phyloP scores from a whole-genome alignment of 768 basidiomycete genomes.

The Paxillus involutus region DNA sequence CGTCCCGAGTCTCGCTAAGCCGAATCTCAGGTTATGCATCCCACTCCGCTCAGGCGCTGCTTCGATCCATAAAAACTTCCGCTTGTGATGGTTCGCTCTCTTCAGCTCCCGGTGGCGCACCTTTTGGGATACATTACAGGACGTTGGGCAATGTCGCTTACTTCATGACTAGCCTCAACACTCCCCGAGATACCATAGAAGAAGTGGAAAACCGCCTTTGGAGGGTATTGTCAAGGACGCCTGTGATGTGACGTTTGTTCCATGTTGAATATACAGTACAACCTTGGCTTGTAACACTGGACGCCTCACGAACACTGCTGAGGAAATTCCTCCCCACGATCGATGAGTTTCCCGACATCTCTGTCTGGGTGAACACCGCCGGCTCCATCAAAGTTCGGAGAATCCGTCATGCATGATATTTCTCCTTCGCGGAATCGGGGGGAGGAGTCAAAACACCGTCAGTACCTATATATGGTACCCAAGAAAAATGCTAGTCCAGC shows the following conservation, averaged over 20 bases:
- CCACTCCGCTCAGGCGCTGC: conserved; percentile 61
- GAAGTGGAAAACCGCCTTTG: conserved; percentile 65
- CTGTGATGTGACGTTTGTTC: neutral
- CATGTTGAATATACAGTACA: neutral
- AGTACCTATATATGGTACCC: conserved; percentile 26
- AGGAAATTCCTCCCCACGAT: conserved; percentile 4
- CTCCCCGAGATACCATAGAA: conserved; percentile 49
- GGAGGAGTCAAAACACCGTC: conserved; percentile 29
- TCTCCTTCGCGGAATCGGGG: conserved; percentile 26
- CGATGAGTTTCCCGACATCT: conserved; percentile 23
- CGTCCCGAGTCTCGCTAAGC: neutral
- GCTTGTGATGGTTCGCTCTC: conserved; percentile 29
- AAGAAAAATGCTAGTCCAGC: conserved; percentile 23
- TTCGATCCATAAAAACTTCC: conserved; percentile 50
- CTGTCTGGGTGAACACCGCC: conserved; percentile 24
- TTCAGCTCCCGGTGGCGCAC: conserved; percentile 49
- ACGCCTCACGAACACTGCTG: neutral
- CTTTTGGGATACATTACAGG: conserved; percentile 77
- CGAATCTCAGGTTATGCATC: conserved; percentile 49
- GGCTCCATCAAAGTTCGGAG: conserved; percentile 14
- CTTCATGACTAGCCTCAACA: conserved; percentile 89
- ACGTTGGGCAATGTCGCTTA: conserved; percentile 92
- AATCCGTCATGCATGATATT: conserved; percentile 9
- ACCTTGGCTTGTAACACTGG: too few relatives aligned
- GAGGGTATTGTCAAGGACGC: conserved; percentile 26